Base-by-base conservation (phyloP, 306 rosid species). In the Dalbergia oliveri region DNA sequence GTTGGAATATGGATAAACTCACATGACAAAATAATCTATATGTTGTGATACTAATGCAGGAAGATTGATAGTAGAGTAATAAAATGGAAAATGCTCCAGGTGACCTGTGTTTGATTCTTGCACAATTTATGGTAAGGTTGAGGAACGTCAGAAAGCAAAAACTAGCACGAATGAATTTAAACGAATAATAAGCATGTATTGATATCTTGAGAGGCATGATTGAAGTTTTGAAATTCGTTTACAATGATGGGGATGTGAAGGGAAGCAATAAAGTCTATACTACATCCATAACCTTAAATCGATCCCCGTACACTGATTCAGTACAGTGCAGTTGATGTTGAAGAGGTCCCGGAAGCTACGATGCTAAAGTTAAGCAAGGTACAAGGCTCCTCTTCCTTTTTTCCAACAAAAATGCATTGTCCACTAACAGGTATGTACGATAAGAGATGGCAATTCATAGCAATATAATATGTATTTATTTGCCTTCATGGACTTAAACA, bases 281-380 rank as follows among this genome's bases (percentile, higher is more conserved):
- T 11, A 57, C 79, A 78, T 69, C 72, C 68, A 82, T 26, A 50
- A 45, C 45, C 18, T 19, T n/a, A 65, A 75, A 66, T 74, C 59
- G 19, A 58, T 58, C 83, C 80, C 81, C 9, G 21, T 21, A 62
- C 66, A n/a, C 5, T 12, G 71, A 35, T 49, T 6, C 41, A 66
- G 66, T 31, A 50, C 12, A 50, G 64, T 49, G 67, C 66, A 50
- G 33, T 70, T 43, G 15, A 59, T 71, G 41, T 79, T 33, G 58
- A 79, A 74, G 72, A 75, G 84, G 61, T 69, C 79, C 26, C 53
- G 45, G 69, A 79, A 64, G 89, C 49, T 18, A 83, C 73, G 33
- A 19, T 82, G 82, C 69, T 75, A 78, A 63, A 51, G 31, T 63
- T 37, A 65, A 86, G 85, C 80, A 83, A 79, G 26, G 77, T 14